These are phyloP conservation scores for Plasmodium knowlesi DNA, from an alignment of 169 alveolate species.

Conservation along the genomic window DNA sequence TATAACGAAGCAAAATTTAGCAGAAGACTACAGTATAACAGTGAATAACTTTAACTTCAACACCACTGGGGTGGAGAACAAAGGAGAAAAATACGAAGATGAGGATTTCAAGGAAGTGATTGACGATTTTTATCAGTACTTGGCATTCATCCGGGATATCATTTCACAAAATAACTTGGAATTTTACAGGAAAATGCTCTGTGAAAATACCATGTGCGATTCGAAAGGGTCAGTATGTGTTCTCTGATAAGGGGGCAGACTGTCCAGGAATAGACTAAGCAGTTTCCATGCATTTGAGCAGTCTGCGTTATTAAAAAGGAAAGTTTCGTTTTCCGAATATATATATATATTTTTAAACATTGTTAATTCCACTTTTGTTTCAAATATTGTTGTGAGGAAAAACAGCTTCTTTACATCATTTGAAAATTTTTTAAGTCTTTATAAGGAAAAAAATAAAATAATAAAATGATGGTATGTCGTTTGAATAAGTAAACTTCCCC, in stretches of 20 bases:
- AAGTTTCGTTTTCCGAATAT: not conserved
- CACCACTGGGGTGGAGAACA: conserved; percentile 50
- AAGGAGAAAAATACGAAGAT: conserved; percentile 57
- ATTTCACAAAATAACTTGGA: conserved; percentile 54
- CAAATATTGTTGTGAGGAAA: not conserved
- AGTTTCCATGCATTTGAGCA: not conserved
- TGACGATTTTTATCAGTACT: conserved; percentile 62
- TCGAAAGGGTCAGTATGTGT: conserved; percentile 59
- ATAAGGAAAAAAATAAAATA: not conserved
- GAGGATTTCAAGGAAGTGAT: conserved; percentile 61
- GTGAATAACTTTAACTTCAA: conserved; percentile 57
- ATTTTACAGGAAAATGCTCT: conserved; percentile 55
- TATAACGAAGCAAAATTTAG: conserved; percentile 28
- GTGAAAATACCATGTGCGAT: conserved; percentile 54
- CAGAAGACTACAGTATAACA: conserved; percentile 51
- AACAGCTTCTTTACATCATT: not conserved
- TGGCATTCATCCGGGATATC: conserved; percentile 34
- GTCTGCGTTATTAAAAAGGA: not conserved
- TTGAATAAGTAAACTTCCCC: not conserved
- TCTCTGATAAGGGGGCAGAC: not conserved
- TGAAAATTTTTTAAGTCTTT: not conserved
- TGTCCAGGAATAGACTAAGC: not conserved
- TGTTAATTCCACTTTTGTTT: not conserved
- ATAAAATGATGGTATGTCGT: not conserved
- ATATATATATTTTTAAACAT: not conserved